Evolutionary conservation across 768 basidiomycete genomes (phyloP).

Genomic region (Leccinum boreale): DNA sequence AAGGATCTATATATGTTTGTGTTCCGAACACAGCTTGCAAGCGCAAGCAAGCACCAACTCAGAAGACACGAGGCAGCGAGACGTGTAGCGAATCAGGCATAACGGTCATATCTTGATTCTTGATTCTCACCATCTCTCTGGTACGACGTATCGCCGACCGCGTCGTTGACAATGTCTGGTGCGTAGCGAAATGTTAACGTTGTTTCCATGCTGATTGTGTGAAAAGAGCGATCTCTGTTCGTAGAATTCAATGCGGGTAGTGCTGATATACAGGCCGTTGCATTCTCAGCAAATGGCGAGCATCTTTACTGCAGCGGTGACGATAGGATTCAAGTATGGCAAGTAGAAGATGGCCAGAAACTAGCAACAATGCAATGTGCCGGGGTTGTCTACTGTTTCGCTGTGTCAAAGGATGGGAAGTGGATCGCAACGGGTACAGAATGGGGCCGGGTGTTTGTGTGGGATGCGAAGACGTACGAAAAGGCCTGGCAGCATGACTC

Average conservation of each 20-base stretch:
- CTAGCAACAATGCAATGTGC: neutral
- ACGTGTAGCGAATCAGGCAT: too few relatives aligned
- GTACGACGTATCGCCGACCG: neutral
- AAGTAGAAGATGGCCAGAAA: neutral
- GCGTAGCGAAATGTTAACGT: neutral
- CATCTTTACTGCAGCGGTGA: neutral
- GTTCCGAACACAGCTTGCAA: neutral
- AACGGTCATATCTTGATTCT: neutral
- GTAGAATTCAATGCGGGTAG: neutral
- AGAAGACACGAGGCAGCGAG: too few relatives aligned
- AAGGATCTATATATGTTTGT: neutral
- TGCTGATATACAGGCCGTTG: neutral
- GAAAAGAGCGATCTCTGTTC: neutral
- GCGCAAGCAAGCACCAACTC: too few relatives aligned
- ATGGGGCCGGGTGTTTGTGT: neutral
- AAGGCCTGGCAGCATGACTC: neutral
- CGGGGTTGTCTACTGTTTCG: neutral
- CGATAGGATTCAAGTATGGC: neutral
- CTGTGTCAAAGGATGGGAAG: neutral
- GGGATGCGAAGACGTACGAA: neutral
- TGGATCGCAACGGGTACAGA: neutral
- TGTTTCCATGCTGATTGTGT: neutral
- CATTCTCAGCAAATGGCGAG: neutral
- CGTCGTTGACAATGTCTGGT: neutral
- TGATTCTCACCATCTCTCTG: too few relatives aligned